phyloP scores from a whole-genome alignment of 2,329 filamentous ascomycete genomes.

The Venturia asperata region DNA sequence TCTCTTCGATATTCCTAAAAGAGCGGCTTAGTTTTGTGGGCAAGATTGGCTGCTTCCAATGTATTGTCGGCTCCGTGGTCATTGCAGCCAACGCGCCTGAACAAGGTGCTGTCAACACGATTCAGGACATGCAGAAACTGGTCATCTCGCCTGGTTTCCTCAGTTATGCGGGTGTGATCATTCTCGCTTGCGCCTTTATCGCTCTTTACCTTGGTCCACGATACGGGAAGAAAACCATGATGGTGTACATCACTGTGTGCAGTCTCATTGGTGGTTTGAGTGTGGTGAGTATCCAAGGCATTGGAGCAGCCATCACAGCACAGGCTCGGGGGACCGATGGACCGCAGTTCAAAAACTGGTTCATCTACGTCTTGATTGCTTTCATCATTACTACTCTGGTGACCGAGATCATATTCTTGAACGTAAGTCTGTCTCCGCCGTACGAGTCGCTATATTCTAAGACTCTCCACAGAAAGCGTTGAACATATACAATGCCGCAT shows the following conservation, averaged over 20 bases:
- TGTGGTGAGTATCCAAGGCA: constrained; percentile 87
- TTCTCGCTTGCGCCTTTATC: constrained; percentile 63
- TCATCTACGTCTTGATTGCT: constrained; percentile 81
- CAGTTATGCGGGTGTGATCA: constrained; percentile 72
- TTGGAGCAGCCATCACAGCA: constrained; percentile 84
- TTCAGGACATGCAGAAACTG: constrained; percentile 86
- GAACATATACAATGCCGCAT: constrained; percentile 91
- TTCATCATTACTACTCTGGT: constrained; percentile 86
- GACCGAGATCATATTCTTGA: constrained; percentile 91
- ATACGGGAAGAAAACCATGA: constrained; percentile 95
- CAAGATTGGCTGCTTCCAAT: constrained; percentile 92
- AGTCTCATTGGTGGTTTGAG: constrained; percentile 89
- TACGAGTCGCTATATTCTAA: constrained; percentile 27
- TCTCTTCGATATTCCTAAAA: constrained; percentile 92
- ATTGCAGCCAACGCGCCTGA: constrained; percentile 90
- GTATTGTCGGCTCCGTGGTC: constrained; percentile 85
- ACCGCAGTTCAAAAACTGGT: constrained; percentile 95
- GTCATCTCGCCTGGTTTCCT: constrained; percentile 84
- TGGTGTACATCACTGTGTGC: constrained; percentile 95
- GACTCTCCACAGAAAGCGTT: constrained; percentile 74
- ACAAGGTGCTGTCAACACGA: constrained; percentile 75
- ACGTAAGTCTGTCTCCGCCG: constrained; percentile 54
- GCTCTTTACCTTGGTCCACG: constrained; percentile 76
- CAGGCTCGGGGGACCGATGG: constrained; percentile 62
- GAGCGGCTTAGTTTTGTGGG: constrained; percentile 92